Evolutionary conservation across 345 rosid genomes (phyloP), one percentile per base, ranked within the genome.

Genomic region (Bruguiera sexangula): DNA sequence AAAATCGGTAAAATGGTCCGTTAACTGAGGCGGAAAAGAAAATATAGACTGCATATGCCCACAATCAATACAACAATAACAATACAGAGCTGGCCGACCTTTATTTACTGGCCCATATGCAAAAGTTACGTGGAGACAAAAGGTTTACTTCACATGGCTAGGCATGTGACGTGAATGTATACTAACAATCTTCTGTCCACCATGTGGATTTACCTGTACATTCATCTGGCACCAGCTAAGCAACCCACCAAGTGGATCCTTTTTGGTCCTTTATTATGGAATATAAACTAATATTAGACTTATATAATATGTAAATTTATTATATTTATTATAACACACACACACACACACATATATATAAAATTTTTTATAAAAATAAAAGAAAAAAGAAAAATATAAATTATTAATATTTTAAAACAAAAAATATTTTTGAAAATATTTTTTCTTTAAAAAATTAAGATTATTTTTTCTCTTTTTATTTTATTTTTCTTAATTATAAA

Each of bases 211-310:
- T 63, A 82, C 80, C 87, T 69, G 80, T 69, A 37, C 56, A 59
- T 86, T 85, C 73, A 80, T 79, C 85, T 88, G 88, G 67, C 85
- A 72, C 82, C 93, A 88, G 91, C 93, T 86, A 81, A 74, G 78
- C 84, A 73, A 43, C 81, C 68, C 82, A 70, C 80, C 86, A 77
- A 51, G 55, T 71, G 5, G 69, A 63, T 68, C 67, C 62, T 43
- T 43, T 69, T 46, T 60, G 16, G 31, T 51, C 39, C 56, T 26
- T 53, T 22, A 43, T 36, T 11, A 34, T 7, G 37, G 7, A 34
- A 1, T 34, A 34, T 8, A 34, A 34, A 34, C 8, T 34, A 54
- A 11, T 2, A 21, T 24, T 54, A 21, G 24, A 6, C 4, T 21
- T 10, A 3, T 3, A 3, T 9, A 11, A 21, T 54, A 8, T 34